These are phyloP conservation scores for Earliella scabrosa DNA, from an alignment of 1,284 basidiomycete genomes.

Conservation along the genomic window DNA sequence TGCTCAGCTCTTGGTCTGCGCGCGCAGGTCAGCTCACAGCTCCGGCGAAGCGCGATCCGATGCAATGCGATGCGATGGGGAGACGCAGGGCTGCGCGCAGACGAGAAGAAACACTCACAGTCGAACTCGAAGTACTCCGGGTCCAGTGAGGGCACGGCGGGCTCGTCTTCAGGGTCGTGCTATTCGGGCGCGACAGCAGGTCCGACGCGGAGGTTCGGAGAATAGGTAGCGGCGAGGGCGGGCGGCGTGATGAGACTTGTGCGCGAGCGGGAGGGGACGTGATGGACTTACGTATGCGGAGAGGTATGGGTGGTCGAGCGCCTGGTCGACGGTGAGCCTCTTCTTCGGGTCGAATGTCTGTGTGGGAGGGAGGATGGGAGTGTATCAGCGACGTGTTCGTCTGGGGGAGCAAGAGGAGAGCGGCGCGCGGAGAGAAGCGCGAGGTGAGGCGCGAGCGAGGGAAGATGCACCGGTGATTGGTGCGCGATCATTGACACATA, in stretches of 20 bases:
- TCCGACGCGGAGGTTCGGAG: background rate
- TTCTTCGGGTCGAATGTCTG: constrained; percentile 87
- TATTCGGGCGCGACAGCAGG: constrained; percentile 36
- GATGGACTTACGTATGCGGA: constrained; percentile 55
- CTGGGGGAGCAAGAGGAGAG: constrained; percentile 1
- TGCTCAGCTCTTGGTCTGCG: constrained; percentile 77
- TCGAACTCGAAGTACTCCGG: constrained; percentile 90
- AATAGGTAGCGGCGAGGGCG: background rate
- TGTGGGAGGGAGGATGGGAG: constrained; percentile 1
- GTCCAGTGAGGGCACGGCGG: constrained; percentile 72
- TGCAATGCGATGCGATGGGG: background rate
- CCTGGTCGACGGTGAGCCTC: constrained; percentile 85
- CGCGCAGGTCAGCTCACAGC: background rate
- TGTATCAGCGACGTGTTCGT: background rate
- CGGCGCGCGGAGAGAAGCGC: background rate
- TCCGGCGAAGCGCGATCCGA: background rate
- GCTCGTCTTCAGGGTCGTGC: constrained; percentile 89
- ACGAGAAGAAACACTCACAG: constrained; percentile 45
- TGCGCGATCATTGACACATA: too few species aligned
- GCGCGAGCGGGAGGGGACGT: background rate
- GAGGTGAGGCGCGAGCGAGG: background rate
- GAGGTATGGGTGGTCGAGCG: constrained; percentile 80
- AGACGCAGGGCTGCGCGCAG: too few species aligned
- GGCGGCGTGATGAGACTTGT: constrained; percentile 2
- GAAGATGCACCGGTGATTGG: too few species aligned